These are phyloP conservation scores for Tricholoma hemisulphureum DNA, from an alignment of 768 basidiomycete species.

Conservation along the genomic window DNA sequence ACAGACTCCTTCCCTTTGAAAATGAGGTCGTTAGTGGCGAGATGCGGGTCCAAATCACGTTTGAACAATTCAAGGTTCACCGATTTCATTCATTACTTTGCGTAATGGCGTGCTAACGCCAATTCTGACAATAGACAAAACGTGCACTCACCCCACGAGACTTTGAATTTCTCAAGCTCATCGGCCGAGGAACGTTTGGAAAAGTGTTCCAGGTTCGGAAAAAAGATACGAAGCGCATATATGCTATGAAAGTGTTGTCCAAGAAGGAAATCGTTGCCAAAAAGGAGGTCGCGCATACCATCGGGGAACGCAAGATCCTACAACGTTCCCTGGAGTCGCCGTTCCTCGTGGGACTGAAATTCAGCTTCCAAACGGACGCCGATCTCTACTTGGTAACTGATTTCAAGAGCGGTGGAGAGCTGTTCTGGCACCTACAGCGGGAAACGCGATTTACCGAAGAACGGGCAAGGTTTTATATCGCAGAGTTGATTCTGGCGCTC, in stretches of 20 bases:
- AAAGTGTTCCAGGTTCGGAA: conserved; percentile 99
- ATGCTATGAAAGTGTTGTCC: conserved; percentile 98
- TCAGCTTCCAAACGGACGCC: conserved; percentile 94
- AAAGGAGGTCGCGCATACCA: conserved; percentile 99
- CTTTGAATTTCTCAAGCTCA: conserved; percentile 98
- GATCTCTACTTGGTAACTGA: conserved; percentile 97
- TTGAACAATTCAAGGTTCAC: conserved; percentile 85
- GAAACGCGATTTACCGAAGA: conserved; percentile 95
- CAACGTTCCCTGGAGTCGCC: conserved; percentile 91
- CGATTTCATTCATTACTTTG: conserved; percentile 9
- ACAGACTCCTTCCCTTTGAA: conserved; percentile 71
- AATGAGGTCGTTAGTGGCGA: conserved; percentile 87
- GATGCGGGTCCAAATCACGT: conserved; percentile 92
- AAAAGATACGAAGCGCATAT: conserved; percentile 96
- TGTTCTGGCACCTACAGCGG: conserved; percentile 97
- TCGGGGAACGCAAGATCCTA: conserved; percentile 98
- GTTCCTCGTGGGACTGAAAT: conserved; percentile 97
- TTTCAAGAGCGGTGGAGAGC: conserved; percentile 97
- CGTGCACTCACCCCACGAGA: conserved; percentile 88
- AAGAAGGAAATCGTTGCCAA: conserved; percentile 99
- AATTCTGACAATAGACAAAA: conserved; percentile 55
- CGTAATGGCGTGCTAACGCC: conserved; percentile 11
- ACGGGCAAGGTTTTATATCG: conserved; percentile 92
- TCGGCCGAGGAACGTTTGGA: conserved; percentile 97
- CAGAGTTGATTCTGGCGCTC: conserved; percentile 90